Evolutionary conservation across 768 basidiomycete genomes (phyloP), one percentile per base, ranked within the genome.

Genomic region (Tulasnella sp.): DNA sequence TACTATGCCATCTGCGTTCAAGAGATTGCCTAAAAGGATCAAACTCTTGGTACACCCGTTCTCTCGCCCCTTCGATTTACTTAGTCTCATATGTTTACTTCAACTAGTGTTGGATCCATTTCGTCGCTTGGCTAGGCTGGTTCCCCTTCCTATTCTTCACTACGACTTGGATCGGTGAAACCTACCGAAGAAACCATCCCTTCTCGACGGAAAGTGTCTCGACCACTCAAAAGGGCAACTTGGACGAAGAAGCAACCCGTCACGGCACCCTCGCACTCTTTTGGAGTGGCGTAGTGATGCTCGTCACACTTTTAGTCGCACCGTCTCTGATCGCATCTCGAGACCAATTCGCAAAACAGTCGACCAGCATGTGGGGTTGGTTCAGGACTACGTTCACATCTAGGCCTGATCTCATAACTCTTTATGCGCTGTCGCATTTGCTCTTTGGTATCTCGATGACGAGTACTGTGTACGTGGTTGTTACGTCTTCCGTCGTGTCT

Each of bases 131-230:
- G 54, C 14, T 37, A 7, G n/a, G 19, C 6, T 39, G 39, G 32
- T 56, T 56, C 43, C 25, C 45, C 25, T 14, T 17, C 15, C 12
- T 31, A 19, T 54, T 56, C 54, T 56, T 56, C 43, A 17, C 54
- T 23, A 52, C 54, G 21, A 34, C 39, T n/a, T 56, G 21, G 19
- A 49, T 56, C 25, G 45, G 54, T 5, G 54, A 56, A n/a, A 15
- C 50, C 27, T 56, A 54, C 25, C 8, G 45, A 5, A 27, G 15
- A 31, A n/a, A 52, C 12, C n/a, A 56, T 45, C 48, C 43, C 17
- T 9, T n/a, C 11, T n/a, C 36, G 9, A 17, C 41, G 17, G 27
- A 6, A 9, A 6, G 7, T 9, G 27, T 43, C 41, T 43, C 7
- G 41, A 9, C 17, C 7, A 6, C 17, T 25, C 7, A 6, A 23